phyloP scores from a whole-genome alignment of 768 basidiomycete species.

The Filobasidium wieringae region DNA sequence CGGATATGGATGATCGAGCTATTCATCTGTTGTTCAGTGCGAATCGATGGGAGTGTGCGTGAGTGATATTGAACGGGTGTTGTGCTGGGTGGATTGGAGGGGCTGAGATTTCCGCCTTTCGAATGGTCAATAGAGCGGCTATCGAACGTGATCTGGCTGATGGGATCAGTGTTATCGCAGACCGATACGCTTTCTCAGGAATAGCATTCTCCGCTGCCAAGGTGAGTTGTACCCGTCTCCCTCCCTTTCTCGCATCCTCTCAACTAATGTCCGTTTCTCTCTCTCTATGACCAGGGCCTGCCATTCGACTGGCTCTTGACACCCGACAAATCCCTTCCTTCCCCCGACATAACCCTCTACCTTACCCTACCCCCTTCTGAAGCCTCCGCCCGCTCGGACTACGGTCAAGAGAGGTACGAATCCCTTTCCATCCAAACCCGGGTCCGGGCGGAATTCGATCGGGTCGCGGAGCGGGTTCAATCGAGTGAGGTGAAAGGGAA shows the following conservation, averaged over 20 bases:
- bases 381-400: slow-evolving; percentile 61
- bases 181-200: slow-evolving; percentile 93
- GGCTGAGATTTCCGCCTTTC: neutral
- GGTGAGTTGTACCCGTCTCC: slow-evolving; percentile 20
- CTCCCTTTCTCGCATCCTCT: neutral
- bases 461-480: slow-evolving; percentile 23
- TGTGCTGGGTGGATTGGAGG: neutral
- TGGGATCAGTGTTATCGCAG: slow-evolving; percentile 70
- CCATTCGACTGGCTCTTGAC: slow-evolving; percentile 70
- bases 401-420: slow-evolving; percentile 80
- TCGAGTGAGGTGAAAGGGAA: slow-evolving; percentile 15
- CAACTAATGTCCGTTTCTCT: neutral
- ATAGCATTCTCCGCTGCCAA: slow-evolving; percentile 61
- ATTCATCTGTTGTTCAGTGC: slow-evolving; percentile 93
- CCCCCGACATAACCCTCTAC: slow-evolving; percentile 79
- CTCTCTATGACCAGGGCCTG: slow-evolving; percentile 41
- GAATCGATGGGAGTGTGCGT: slow-evolving; percentile 94
- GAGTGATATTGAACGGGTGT: slow-evolving; percentile 18
- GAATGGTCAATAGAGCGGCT: slow-evolving; percentile 42
- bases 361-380: slow-evolving; percentile 64
- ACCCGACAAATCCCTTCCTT: slow-evolving; percentile 76
- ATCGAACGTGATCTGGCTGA: slow-evolving; percentile 51
- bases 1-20: slow-evolving; percentile 79
- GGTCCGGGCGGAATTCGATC: slow-evolving; percentile 24
- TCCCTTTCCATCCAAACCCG: slow-evolving; percentile 58